A percentile compares a stretch with the other conserved stretches of the same genome.
Evolutionary conservation across 2,329 filamentous ascomycete genomes (phyloP).

Genomic region (Aspergillus sclerotialis): DNA sequence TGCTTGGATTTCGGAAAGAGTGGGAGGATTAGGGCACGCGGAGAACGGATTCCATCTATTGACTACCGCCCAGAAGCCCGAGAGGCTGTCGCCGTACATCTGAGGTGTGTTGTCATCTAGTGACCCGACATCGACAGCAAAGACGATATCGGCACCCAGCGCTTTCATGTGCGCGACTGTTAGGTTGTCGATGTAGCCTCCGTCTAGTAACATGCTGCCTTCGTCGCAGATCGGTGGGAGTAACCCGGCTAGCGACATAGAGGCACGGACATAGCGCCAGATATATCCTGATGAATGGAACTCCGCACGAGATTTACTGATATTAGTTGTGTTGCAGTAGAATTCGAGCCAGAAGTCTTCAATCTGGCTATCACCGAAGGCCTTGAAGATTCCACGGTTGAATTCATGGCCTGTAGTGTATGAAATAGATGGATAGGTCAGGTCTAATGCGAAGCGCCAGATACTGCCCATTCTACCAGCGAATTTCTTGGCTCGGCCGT

Average conservation of each 20-base stretch:
- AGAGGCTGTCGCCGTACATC: conserved; percentile 85
- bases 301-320: conserved; percentile 85
- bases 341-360: conserved; percentile 99
- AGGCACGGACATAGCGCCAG: conserved; percentile 93
- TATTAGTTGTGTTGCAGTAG: conserved; percentile 99
- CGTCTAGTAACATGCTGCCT: conserved; percentile 91
- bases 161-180: conserved; percentile 97
- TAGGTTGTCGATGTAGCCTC: conserved; percentile 94
- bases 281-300: conserved; percentile 95
- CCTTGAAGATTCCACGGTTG: conserved; percentile 98
- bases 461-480: conserved; percentile 97
- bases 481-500: conserved; percentile 94
- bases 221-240: conserved; percentile 93
- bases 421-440: conserved; percentile 92
- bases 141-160: conserved; percentile 86
- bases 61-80: conserved; percentile 87
- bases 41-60: conserved; percentile 98
- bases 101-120: conserved; percentile 90
- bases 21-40: conserved; percentile 80
- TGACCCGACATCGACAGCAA: conserved; percentile 89
- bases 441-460: conserved; percentile 93
- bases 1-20: conserved; percentile 90
- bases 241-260: conserved; percentile 91
- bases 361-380: conserved; percentile 92
- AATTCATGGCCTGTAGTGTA: conserved; percentile 99